phyloP scores from a whole-genome alignment of 1,139 yeast species.

The Taphrina pruni region DNA sequence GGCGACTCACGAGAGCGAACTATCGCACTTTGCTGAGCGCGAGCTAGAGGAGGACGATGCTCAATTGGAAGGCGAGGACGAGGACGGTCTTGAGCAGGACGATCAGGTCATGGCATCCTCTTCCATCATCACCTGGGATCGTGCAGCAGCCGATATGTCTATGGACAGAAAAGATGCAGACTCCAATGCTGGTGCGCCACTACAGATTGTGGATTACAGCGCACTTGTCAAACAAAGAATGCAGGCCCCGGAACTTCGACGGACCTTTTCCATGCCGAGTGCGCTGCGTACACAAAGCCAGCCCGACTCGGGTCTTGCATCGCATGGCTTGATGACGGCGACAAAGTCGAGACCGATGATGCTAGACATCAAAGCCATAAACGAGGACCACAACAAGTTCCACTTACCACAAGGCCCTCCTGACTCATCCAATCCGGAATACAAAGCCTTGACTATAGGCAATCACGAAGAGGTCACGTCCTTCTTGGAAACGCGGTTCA shows the following conservation, averaged over 20 bases:
- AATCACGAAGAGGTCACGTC: conserved; percentile 42
- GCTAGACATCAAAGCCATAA: conserved; percentile 16
- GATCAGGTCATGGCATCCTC: background rate
- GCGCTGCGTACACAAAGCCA: conserved; percentile 1
- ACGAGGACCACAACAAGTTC: conserved; percentile 1
- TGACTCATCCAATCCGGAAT: conserved; percentile 43
- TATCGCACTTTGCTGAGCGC: conserved; percentile 10
- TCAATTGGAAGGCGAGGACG: conserved; percentile 21
- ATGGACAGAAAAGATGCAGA: background rate
- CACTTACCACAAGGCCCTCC: conserved; percentile 43
- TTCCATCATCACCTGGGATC: conserved; percentile 22
- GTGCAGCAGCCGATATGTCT: background rate
- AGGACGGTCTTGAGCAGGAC: conserved; percentile 15
- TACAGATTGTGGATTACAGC: conserved; percentile 1
- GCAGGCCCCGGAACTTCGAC: conserved; percentile 28
- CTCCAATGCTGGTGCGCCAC: background rate
- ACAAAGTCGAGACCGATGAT: conserved; percentile 6
- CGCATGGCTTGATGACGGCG: background rate
- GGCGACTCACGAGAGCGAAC: conserved; percentile 8
- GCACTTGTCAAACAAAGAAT: conserved; percentile 7
- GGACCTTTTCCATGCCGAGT: conserved; percentile 36
- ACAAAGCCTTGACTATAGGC: conserved; percentile 42
- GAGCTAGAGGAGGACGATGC: conserved; percentile 24
- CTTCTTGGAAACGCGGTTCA: conserved; percentile 44
- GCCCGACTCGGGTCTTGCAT: conserved; percentile 1